Percentiles rank a stretch among this genome's conserved stretches.
phyloP scores from a whole-genome alignment of 306 rosid genomes.

The Prunus mume region DNA sequence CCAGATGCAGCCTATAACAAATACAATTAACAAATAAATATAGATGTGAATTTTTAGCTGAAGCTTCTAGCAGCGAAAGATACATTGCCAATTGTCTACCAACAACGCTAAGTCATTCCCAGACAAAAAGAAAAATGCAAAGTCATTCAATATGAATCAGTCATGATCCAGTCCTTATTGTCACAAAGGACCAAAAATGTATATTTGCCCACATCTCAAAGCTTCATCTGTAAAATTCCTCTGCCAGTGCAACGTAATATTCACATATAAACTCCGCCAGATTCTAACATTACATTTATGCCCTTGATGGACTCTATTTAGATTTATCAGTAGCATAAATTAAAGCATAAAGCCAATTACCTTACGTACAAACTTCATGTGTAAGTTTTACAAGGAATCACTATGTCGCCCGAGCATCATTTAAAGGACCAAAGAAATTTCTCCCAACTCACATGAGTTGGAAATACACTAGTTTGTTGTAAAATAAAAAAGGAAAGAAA shows the following conservation, averaged over 20 bases:
- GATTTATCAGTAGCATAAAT: neutral
- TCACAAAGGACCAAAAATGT: neutral
- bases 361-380: neutral
- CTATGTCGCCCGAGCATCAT: neutral
- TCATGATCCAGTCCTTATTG: too few relatives aligned
- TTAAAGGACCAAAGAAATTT: neutral
- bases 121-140: neutral
- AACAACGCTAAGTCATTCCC: neutral
- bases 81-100: neutral
- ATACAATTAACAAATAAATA: neutral
- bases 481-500: neutral
- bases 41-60: neutral
- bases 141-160: neutral
- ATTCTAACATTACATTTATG: neutral
- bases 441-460: neutral
- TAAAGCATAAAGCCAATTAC: neutral
- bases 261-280: neutral
- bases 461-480: neutral
- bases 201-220: neutral
- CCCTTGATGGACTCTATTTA: neutral
- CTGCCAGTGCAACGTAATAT: neutral
- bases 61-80: neutral
- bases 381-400: neutral
- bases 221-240: neutral
- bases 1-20: conserved; percentile 92